Base-by-base conservation (phyloP, 352 stramenopile genomes). In the Peronospora tabacina region DNA sequence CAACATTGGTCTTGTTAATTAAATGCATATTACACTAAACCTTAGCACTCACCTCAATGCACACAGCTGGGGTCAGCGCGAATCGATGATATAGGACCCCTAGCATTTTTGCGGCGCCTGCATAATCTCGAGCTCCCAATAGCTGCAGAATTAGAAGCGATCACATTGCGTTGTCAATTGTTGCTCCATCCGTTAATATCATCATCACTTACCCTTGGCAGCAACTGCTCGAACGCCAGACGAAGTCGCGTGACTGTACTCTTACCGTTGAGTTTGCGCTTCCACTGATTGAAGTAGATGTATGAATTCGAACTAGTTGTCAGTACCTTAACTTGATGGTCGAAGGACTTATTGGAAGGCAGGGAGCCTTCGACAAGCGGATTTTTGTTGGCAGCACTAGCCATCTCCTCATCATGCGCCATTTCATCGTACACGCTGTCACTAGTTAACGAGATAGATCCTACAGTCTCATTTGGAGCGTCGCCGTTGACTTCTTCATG, bases 71-170 rank as follows among this genome's bases (percentile, higher is more conserved):
- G 33, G 75, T 62, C 13, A 82, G 33, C 13, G 63, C 56, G 42
- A 89, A 90, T 15, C 74, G 69, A 54, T 86, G 61, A 50, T 88
- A 92, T 24, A 92, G 54, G 8, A 86, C 52, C 0, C 66, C 65
- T 16, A 92, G 54, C 7, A 87, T 71, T 52, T 84, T 72, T 17
- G 76, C 72, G 2, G 79, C 82, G 0, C 75, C 82, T 26, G 55
- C 66, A 55, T 81, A 92, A 43, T 92, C 81, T 39, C 81, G 63
- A 50, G 68, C 81, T 7, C 73, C 75, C 10, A 87, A 52, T 5
- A 92, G 53, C 81, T 92, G 40, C 38, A 43, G 22, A 30, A 13
- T 32, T 22, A 29, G 13, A 45, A 29, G 33, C 2, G 9, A 45
- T 40, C 17, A 38, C 3, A 52, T 30, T 12, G 0, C 44, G 30